Percentiles rank a stretch among this genome's conserved stretches.
These are phyloP conservation scores for Puya raimondii DNA, from an alignment of 176 grass and related monocot species.

Conservation along the genomic window DNA sequence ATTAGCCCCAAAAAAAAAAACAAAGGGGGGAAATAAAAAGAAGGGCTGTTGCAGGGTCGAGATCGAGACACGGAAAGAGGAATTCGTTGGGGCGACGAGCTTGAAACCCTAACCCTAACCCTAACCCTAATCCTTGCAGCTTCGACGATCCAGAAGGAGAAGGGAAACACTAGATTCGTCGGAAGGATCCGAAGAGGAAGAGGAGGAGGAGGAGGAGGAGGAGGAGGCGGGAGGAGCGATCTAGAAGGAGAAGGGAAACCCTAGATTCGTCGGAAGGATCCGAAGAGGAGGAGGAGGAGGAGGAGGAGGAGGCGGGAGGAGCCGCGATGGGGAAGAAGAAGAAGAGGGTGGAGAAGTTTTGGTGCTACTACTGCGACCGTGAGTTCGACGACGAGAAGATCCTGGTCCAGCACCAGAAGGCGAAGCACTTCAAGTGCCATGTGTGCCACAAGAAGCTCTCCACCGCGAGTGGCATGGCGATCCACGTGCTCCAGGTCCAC, in stretches of 20 bases:
- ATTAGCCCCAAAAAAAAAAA: too few relatives aligned
- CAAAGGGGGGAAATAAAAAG: too few relatives aligned
- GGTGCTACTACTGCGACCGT: slow-evolving; percentile 99
- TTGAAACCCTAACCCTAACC: background rate
- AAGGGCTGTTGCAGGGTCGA: too few relatives aligned
- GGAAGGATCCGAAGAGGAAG: background rate
- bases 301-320: background rate
- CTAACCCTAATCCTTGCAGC: background rate
- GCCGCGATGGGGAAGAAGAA: slow-evolving; percentile 93
- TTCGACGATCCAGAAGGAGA: background rate
- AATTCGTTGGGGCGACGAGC: background rate
- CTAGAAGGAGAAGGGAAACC: slow-evolving; percentile 23
- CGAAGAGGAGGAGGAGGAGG: background rate
- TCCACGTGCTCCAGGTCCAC: slow-evolving; percentile 97
- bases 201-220: background rate
- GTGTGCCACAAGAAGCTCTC: slow-evolving; percentile 99
- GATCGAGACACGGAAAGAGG: background rate
- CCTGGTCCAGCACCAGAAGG: slow-evolving; percentile 99
- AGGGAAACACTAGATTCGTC: slow-evolving; percentile 27
- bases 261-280: background rate
- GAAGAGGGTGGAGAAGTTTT: slow-evolving; percentile 68
- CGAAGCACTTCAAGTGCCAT: slow-evolving; percentile 99
- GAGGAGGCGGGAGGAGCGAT: too few relatives aligned
- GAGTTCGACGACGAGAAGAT: slow-evolving; percentile 99
- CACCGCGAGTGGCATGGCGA: slow-evolving; percentile 92